Conservation (phyloP, 257 asterid species). For the Parsonsia alboflavescens region DNA sequence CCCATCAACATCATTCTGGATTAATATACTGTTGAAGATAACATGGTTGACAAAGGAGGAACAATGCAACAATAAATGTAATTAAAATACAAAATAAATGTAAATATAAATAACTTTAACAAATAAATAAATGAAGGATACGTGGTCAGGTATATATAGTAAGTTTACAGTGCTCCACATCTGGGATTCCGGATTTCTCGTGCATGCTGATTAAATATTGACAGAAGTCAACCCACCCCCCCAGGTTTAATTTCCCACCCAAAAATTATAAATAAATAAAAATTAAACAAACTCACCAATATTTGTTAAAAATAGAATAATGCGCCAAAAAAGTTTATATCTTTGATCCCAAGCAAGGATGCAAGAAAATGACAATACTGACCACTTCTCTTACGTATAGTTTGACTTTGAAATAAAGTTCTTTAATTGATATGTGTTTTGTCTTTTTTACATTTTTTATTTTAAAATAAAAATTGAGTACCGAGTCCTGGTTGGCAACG, state of each 20-base stretch:
- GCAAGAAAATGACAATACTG: too few relatives aligned
- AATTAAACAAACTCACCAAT: background rate
- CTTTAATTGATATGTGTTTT: too few relatives aligned
- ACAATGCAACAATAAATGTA: too few relatives aligned
- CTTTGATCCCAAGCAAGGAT: background rate
- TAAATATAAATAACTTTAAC: too few relatives aligned
- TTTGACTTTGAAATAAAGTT: background rate
- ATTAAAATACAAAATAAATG: too few relatives aligned
- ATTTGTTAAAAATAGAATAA: background rate
- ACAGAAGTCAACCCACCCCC: too few relatives aligned
- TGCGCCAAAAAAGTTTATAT: background rate
- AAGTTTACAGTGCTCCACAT: background rate
- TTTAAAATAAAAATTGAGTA: background rate
- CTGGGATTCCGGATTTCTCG: background rate
- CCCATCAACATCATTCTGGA: too few relatives aligned
- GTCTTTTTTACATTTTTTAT: background rate
- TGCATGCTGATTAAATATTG: background rate
- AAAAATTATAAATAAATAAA: too few relatives aligned
- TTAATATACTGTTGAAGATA: too few relatives aligned
- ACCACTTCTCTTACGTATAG: background rate
- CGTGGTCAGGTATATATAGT: background rate
- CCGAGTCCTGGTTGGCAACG: too few relatives aligned
- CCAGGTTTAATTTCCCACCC: too few relatives aligned
- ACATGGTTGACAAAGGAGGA: too few relatives aligned
- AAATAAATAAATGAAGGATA: background rate